Percentiles rank a stretch among this genome's conserved stretches.
Evolutionary conservation across 164 flowering plant species (phyloP).

Genomic region (Sedum album): DNA sequence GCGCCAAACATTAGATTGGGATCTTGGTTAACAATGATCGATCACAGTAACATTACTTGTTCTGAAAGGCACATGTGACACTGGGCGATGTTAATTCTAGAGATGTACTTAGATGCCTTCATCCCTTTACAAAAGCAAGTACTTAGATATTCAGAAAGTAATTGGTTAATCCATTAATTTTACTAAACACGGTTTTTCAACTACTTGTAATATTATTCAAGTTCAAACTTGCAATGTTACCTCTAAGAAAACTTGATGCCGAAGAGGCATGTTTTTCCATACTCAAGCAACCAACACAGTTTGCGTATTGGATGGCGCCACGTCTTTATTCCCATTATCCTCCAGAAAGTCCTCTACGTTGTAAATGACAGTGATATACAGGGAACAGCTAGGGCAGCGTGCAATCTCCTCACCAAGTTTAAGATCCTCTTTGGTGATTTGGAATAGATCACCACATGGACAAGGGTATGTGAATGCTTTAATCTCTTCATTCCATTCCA

Average conservation of each 20-base stretch:
- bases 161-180: no score
- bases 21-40: no score
- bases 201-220: no score
- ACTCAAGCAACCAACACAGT: conserved; percentile 52
- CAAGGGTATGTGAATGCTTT: conserved; percentile 81
- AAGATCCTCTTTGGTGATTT: conserved; percentile 78
- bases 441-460: conserved; percentile 93
- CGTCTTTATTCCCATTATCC: conserved; percentile 19
- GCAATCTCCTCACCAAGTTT: conserved; percentile 86
- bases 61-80: no score
- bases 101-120: no score
- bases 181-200: no score
- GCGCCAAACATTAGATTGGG: no score
- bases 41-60: no score
- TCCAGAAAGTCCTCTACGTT: conserved; percentile 69
- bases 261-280: no score
- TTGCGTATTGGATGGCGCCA: conserved; percentile 34
- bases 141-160: no score
- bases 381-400: conserved; percentile 93
- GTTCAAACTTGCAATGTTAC: background rate
- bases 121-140: no score
- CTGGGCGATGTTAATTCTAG: no score
- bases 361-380: conserved; percentile 81
- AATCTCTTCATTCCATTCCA: conserved; percentile 93
- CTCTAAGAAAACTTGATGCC: background rate